A percentile compares a stretch with the other conserved stretches of the same genome.
phyloP scores from a whole-genome alignment of 768 basidiomycete species.

The Gloeopeniophorella convolvens region DNA sequence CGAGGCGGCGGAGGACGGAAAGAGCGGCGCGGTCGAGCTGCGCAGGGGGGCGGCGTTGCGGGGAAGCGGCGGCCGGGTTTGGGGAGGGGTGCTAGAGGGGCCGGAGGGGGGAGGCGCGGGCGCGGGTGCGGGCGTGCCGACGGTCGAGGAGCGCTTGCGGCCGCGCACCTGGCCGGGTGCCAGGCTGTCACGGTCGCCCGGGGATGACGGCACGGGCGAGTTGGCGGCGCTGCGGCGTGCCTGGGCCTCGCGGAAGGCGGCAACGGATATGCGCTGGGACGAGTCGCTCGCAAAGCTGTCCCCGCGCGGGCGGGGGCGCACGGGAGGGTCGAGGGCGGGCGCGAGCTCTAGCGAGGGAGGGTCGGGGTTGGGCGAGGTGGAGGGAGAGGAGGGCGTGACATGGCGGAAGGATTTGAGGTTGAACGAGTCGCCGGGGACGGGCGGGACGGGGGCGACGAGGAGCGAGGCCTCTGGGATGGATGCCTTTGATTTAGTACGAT shows the following conservation, averaged over 20 bases:
- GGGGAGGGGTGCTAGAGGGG: no score
- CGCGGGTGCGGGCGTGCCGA: constrained; percentile 5
- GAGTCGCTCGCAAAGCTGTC: constrained; percentile 55
- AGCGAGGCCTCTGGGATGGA: constrained; percentile 25
- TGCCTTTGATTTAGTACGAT: constrained; percentile 36
- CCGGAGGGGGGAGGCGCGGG: no score
- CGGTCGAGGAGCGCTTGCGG: constrained; percentile 11
- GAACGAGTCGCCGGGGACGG: constrained; percentile 40
- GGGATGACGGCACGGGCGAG: constrained; percentile 43
- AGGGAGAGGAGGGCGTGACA: constrained; percentile 43
- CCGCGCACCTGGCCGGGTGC: constrained; percentile 3
- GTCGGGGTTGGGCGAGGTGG: constrained; percentile 24
- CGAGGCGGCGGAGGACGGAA: constrained; percentile 27
- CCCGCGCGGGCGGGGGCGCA: constrained; percentile 45
- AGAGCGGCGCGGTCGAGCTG: constrained; percentile 16
- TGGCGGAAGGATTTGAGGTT: constrained; percentile 73
- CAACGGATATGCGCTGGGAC: constrained; percentile 72
- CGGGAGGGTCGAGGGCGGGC: constrained; percentile 28
- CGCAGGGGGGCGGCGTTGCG: constrained; percentile 9
- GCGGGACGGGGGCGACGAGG: constrained; percentile 22
- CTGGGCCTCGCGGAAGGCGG: constrained; percentile 75
- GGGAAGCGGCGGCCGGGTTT: neutral
- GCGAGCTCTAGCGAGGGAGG: constrained; percentile 21
- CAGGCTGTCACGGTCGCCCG: constrained; percentile 4
- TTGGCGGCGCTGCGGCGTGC: constrained; percentile 56